Percentiles rank a stretch among this genome's conserved stretches.
These are phyloP conservation scores for Metschnikowia lachancei DNA, from an alignment of 805 yeast genomes.

Conservation along the genomic window DNA sequence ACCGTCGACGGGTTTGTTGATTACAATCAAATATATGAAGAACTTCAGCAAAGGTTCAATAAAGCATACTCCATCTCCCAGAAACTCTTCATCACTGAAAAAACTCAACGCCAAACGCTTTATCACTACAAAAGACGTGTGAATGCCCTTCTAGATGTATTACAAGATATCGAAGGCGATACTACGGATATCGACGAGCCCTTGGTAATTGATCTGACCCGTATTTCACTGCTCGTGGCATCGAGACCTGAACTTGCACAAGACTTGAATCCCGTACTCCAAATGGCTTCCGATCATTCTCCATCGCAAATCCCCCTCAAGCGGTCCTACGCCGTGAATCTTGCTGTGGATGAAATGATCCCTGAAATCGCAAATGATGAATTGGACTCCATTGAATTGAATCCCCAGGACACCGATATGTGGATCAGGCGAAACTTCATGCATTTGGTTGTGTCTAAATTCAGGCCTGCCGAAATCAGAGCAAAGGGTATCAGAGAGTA, in stretches of 20 bases:
- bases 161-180: constrained; percentile 21
- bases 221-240: constrained; percentile 25
- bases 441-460: constrained; percentile 33
- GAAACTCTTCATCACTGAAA: constrained; percentile 31
- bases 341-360: constrained; percentile 34
- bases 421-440: constrained; percentile 40
- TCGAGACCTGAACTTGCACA: constrained; percentile 24
- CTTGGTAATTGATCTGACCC: constrained; percentile 12
- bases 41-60: constrained; percentile 27
- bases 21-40: constrained; percentile 28
- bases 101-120: constrained; percentile 34
- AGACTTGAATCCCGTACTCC: constrained; percentile 19
- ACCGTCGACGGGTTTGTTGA: constrained; percentile 16
- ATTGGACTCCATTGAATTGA: constrained; percentile 31
- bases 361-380: constrained; percentile 41
- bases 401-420: constrained; percentile 39
- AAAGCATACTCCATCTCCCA: constrained; percentile 24
- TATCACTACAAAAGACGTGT: constrained; percentile 36
- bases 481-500: constrained; percentile 24
- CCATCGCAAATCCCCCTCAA: constrained; percentile 15
- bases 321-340: constrained; percentile 24
- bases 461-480: constrained; percentile 31
- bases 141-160: constrained; percentile 34
- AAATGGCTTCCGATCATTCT: constrained; percentile 11
- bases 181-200: constrained; percentile 1